Evolutionary conservation across 371 early-diverging fungal species (phyloP), one percentile per base, ranked within the genome.

Genomic region (Neoconidiobolus thromboides): DNA sequence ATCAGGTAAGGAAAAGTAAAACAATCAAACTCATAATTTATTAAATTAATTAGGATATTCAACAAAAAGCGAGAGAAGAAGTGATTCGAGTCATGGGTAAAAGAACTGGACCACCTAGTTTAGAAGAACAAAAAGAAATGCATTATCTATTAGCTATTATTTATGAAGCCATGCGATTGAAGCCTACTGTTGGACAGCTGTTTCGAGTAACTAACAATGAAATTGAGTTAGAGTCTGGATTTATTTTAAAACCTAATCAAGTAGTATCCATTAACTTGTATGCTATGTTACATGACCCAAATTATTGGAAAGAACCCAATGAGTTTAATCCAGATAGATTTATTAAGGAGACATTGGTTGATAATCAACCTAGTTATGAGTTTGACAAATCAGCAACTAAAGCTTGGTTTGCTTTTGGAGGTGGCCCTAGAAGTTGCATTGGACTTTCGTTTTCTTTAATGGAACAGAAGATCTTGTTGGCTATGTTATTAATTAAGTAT

Each of bases 51-150:
- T 67, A 67, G 3, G 59, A 50, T 10, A 52, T 60, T 47, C 61
- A 67, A 48, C 54, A 64, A 3, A 63, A 60, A 48, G 55, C 64
- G 44, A 52, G 61, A 1, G 52, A 61, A 40, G 72, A 72, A 60
- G 60, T 67, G 26, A 57, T 64, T 46, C 1, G 3, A 37, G 41
- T 6, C 2, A 55, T 59, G 5, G 26, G 42, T 2, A 38, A 3
- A 37, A 3, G 26, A 2, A 58, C 4, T 46, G n/a, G 36, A 7
- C 15, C 26, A 5, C 58, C 58, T 9, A 48, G 36, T 40, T 4
- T 37, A 2, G 58, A 58, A 3, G 48, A 58, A 48, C 4, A n/a
- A 6, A 48, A 43, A 48, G 37, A 40, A 2, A n/a, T 58, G 37
- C n/a, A 10, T 4, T 58, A 58, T 39, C 48, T 58, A n/a, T 7